Evolutionary conservation across 2,329 filamentous ascomycete species (phyloP), one percentile per base, ranked within the genome.

Genomic region (Neonectria neomacrospora): DNA sequence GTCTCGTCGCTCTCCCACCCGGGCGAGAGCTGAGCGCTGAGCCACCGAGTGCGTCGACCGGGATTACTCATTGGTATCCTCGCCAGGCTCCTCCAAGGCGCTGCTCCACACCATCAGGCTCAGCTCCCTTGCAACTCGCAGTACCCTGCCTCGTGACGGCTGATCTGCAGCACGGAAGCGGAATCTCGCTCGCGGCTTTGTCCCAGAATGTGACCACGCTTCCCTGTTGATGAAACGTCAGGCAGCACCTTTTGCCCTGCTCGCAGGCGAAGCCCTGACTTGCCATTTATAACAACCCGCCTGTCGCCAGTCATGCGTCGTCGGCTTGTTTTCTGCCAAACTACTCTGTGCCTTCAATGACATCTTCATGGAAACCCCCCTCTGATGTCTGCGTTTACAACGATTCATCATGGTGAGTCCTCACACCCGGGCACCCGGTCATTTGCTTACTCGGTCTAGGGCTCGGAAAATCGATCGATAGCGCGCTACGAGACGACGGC

Each of bases 401-500:
- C 57, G 61, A 67, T 50, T 70, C 69, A 68, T 65, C 67, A 73
- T 73, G 74, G 74, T 75, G 58, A 66, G 71, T 47, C n/a, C 9
- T 32, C 23, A 5, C n/a, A 26, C 22, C 23, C 26, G n/a, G 9
- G 7, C 6, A 18, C 8, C 14, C 32, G 14, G 18, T 39, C 41
- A 28, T 16, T 26, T 50, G 48, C 57, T 39, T 28, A 37, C 65
- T 63, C 5, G 60, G 23, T 28, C 18, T 70, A 86, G 83, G 83
- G 78, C 69, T 80, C 69, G 3, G 59, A 65, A 23, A 74, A 74
- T 45, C 73, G 73, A 34, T 66, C 61, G 14, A 72, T 79, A 50
- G 62, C 67, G 20, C 85, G 86, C 20, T 88, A 84, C 76, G 87
- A 88, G 74, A 80, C 85, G 55, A 88, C 86, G 1, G 81, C 84